A percentile compares a stretch with the other conserved stretches of the same genome.
Conservation (phyloP, 192 early-diverging fungal genomes). For the Anaeromyces robustus region DNA sequence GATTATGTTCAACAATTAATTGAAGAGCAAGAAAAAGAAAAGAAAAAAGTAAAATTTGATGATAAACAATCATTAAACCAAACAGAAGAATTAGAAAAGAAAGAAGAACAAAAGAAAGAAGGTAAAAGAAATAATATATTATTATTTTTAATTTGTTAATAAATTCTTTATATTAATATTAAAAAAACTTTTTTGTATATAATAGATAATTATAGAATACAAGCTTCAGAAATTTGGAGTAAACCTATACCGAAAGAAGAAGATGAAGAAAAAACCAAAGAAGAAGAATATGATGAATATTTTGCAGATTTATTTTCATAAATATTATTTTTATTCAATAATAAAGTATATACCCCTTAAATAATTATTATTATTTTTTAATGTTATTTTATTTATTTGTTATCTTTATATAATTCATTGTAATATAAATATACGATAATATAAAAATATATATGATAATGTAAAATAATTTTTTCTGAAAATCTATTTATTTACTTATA, state of each 20-base stretch:
- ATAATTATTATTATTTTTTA: too few species aligned
- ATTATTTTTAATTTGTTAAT: too few species aligned
- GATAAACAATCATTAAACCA: slow-evolving; percentile 2
- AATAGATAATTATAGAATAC: background rate
- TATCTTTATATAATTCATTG: too few species aligned
- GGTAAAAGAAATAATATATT: background rate
- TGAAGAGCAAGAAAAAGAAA: slow-evolving; percentile 5
- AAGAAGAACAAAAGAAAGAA: background rate
- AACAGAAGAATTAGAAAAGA: background rate
- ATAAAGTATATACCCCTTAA: too few species aligned
- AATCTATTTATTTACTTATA: too few species aligned
- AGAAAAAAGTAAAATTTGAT: slow-evolving; percentile 1
- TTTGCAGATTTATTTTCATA: slow-evolving; percentile 40
- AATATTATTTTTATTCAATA: slow-evolving; percentile 3
- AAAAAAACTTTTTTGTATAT: too few species aligned
- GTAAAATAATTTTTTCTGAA: too few species aligned
- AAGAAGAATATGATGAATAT: slow-evolving; percentile 50
- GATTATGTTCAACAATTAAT: slow-evolving; percentile 7
- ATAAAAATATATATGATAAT: too few species aligned
- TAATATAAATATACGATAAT: too few species aligned
- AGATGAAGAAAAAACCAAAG: slow-evolving; percentile 15
- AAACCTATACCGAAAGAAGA: slow-evolving; percentile 6
- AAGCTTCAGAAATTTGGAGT: slow-evolving; percentile 14
- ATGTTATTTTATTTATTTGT: too few species aligned
- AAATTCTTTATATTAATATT: too few species aligned